These are phyloP conservation scores for Leccinum longicurvipes DNA, from an alignment of 768 basidiomycete genomes.

Conservation along the genomic window DNA sequence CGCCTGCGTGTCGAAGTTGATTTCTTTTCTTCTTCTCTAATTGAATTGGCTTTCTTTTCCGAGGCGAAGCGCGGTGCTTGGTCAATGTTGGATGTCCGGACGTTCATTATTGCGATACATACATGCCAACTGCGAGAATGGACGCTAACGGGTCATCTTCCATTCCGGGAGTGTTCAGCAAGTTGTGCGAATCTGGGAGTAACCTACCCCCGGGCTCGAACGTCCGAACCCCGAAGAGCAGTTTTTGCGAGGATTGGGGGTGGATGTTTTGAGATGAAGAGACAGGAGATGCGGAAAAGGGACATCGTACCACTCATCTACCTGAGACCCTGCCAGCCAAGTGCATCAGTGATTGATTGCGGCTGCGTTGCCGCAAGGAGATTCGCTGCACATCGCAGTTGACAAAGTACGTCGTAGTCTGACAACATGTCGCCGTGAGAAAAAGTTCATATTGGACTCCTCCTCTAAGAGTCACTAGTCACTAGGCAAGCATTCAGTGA, in stretches of 20 bases:
- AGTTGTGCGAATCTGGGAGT: constrained; percentile 8
- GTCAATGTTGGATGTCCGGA: constrained; percentile 3
- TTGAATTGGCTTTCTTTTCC: constrained; percentile 13
- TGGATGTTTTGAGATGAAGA: neutral
- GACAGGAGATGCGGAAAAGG: neutral
- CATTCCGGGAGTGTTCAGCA: neutral
- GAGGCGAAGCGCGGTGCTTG: constrained; percentile 16
- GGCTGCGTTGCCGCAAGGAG: constrained; percentile 3
- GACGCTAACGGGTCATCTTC: neutral
- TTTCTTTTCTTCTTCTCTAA: neutral
- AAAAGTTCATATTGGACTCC: neutral
- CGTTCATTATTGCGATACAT: neutral
- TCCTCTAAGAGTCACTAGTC: neutral
- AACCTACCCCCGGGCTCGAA: neutral
- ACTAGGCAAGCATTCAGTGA: neutral
- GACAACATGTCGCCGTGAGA: neutral
- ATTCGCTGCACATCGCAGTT: constrained; percentile 1
- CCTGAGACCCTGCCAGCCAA: neutral
- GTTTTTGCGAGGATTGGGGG: neutral
- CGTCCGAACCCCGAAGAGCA: neutral
- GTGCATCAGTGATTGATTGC: neutral
- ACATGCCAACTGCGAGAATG: neutral
- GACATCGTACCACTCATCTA: constrained; percentile 1
- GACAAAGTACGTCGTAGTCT: neutral
- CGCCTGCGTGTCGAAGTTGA: neutral